phyloP scores from a whole-genome alignment of 768 basidiomycete species.

The Amanita pseudoporphyria region DNA sequence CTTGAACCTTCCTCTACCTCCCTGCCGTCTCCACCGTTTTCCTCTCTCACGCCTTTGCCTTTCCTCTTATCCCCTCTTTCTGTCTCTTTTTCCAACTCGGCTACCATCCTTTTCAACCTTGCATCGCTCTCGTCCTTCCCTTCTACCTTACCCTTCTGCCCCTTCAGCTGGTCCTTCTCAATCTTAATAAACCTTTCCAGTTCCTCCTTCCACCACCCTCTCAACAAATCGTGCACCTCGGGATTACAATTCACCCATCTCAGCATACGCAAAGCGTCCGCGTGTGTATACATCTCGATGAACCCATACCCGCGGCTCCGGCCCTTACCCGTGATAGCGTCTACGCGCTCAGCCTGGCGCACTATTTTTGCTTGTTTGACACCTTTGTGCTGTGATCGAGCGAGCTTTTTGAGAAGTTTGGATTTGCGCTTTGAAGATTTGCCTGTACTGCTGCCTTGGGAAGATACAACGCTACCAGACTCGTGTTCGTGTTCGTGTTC shows the following conservation, averaged over 20 bases:
- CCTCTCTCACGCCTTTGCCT: conserved; percentile 35
- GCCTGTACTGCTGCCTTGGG: conserved; percentile 22
- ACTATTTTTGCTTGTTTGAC: conserved; percentile 93
- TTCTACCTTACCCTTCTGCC: conserved; percentile 41
- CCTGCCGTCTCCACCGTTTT: conserved; percentile 41
- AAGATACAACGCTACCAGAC: conserved; percentile 32
- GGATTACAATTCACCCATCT: conserved; percentile 93
- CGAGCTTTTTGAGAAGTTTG: conserved; percentile 19
- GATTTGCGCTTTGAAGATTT: conserved; percentile 13
- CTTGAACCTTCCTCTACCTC: conserved; percentile 24
- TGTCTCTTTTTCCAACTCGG: conserved; percentile 36
- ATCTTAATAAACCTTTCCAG: conserved; percentile 34
- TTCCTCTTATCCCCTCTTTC: conserved; percentile 42
- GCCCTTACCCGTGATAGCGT: conserved; percentile 78
- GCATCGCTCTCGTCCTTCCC: conserved; percentile 50
- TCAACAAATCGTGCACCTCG: conserved; percentile 51
- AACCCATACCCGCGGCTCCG: conserved; percentile 94
- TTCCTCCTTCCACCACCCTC: conserved; percentile 84
- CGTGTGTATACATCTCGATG: conserved; percentile 79
- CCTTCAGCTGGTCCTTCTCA: conserved; percentile 35
- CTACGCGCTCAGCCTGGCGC: conserved; percentile 81
- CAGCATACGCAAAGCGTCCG: conserved; percentile 83
- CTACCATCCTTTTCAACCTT: conserved; percentile 41
- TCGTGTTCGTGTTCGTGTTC: conserved; percentile 22
- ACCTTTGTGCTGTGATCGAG: conserved; percentile 13